Evolutionary conservation across 2,329 filamentous ascomycete genomes (phyloP).

Genomic region (Dactylellina haptotyla): DNA sequence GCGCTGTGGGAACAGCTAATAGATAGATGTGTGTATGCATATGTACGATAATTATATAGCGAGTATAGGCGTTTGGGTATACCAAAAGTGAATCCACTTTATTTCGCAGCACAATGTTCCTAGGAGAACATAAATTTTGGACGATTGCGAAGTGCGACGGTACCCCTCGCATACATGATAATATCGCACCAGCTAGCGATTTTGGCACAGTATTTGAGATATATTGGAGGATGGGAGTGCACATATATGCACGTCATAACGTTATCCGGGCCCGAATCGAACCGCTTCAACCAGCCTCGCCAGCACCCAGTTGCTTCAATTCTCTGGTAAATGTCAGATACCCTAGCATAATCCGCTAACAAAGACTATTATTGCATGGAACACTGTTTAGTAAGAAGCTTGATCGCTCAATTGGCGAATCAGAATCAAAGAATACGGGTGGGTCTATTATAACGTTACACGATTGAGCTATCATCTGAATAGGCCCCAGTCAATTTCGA

Average conservation of each 20-base stretch:
- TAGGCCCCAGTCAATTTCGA: background rate
- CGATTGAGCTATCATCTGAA: background rate
- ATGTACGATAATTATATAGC: background rate
- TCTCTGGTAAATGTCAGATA: too few relatives aligned
- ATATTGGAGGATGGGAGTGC: too few relatives aligned
- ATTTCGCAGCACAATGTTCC: too few relatives aligned
- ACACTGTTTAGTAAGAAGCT: background rate
- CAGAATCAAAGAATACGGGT: conserved; percentile 1
- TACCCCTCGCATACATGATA: too few relatives aligned
- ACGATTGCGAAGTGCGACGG: too few relatives aligned
- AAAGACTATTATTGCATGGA: background rate
- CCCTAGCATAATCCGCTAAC: background rate
- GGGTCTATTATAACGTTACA: background rate
- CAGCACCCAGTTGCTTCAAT: background rate
- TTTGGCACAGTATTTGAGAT: too few relatives aligned
- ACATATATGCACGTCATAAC: background rate
- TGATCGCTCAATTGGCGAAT: background rate
- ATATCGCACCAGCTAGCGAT: too few relatives aligned
- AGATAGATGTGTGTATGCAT: background rate
- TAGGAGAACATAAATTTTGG: too few relatives aligned
- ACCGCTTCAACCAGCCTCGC: background rate
- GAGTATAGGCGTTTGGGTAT: conserved; percentile 1
- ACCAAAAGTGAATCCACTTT: background rate
- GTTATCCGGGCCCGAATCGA: background rate
- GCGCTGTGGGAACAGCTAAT: background rate